Conservation (phyloP, 768 basidiomycete species). For the Cyclocybe cylindracea region DNA sequence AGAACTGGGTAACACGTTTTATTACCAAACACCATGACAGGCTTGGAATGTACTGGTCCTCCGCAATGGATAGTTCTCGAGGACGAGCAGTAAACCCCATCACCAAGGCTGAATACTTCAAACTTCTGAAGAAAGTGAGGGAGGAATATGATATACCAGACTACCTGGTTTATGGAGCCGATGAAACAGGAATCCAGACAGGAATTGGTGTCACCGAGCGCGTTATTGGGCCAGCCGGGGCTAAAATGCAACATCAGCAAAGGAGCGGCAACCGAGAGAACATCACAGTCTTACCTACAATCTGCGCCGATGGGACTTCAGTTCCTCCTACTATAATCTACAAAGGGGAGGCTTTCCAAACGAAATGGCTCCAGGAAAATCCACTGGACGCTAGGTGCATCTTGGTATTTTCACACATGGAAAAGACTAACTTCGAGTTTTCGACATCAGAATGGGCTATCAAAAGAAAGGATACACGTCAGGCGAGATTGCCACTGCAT, state of each 20-base stretch:
- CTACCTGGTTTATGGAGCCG: constrained; percentile 30
- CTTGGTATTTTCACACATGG: background rate
- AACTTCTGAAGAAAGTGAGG: constrained; percentile 20
- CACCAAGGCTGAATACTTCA: constrained; percentile 7
- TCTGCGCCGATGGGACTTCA: constrained; percentile 36
- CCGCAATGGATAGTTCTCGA: constrained; percentile 2
- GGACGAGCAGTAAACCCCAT: constrained; percentile 7
- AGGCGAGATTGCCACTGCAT: constrained; percentile 18
- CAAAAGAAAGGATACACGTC: constrained; percentile 32
- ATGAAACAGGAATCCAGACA: constrained; percentile 29
- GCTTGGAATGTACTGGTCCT: no score
- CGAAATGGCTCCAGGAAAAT: constrained; percentile 34
- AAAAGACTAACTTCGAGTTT: background rate
- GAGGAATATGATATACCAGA: constrained; percentile 14
- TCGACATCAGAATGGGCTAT: constrained; percentile 11
- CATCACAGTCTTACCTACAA: constrained; percentile 33
- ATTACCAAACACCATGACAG: no score
- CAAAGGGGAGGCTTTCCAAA: no score
- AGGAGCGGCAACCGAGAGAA: constrained; percentile 30
- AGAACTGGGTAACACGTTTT: no score
- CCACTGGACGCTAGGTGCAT: constrained; percentile 31
- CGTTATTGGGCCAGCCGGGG: constrained; percentile 20
- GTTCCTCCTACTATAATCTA: constrained; percentile 33
- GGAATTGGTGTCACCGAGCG: constrained; percentile 20
- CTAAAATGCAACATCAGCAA: constrained; percentile 19